These are phyloP conservation scores for Polyplosphaeria fusca DNA, from an alignment of 495 filamentous ascomycete species.

Conservation along the genomic window DNA sequence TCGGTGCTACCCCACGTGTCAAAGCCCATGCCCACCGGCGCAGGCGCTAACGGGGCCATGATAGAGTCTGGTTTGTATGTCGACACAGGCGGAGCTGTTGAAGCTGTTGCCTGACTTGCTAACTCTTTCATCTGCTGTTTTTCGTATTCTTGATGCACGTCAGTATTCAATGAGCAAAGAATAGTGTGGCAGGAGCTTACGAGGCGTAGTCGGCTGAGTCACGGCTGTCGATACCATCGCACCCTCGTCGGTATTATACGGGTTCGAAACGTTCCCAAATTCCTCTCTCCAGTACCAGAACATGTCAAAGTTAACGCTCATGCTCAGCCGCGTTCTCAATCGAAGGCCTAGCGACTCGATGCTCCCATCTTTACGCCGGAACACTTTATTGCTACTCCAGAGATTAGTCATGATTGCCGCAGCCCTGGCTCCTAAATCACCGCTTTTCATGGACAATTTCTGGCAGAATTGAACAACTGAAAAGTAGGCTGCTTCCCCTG, in stretches of 20 bases:
- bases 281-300: slow-evolving; percentile 34
- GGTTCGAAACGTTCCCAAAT: slow-evolving; percentile 24
- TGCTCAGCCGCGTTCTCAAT: slow-evolving; percentile 22
- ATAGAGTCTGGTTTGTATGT: neutral
- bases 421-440: slow-evolving; percentile 7
- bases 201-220: slow-evolving; percentile 17
- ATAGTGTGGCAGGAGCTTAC: slow-evolving; percentile 9
- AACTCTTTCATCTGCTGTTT: neutral
- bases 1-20: slow-evolving; percentile 13
- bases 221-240: neutral
- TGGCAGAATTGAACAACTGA: slow-evolving; percentile 18
- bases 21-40: slow-evolving; percentile 11
- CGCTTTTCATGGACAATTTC: slow-evolving; percentile 12
- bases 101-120: neutral
- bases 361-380: slow-evolving; percentile 18
- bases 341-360: slow-evolving; percentile 16
- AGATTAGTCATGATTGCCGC: slow-evolving; percentile 23
- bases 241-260: slow-evolving; percentile 20
- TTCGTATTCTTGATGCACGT: slow-evolving; percentile 10
- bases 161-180: neutral
- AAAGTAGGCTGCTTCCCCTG: slow-evolving; percentile 24
- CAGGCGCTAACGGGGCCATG: neutral
- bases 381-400: slow-evolving; percentile 21
- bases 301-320: slow-evolving; percentile 31
- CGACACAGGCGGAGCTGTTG: neutral